Percentiles rank a stretch among this genome's conserved stretches.
Evolutionary conservation across 305 asterid species (phyloP).

Genomic region (Andrographis paniculata): DNA sequence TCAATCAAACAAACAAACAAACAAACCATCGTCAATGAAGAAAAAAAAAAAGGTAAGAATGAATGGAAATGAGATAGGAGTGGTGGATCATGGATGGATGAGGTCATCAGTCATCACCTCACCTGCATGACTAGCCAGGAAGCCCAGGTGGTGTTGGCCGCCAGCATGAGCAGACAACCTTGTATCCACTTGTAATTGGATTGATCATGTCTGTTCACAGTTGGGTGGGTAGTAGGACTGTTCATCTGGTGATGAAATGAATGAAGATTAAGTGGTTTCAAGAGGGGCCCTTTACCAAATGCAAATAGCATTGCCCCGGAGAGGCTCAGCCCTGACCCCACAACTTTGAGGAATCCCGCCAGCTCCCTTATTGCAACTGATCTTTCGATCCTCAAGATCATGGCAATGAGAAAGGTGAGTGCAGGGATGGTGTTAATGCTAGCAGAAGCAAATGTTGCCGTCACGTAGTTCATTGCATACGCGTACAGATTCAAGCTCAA

Average conservation of each 20-base stretch:
- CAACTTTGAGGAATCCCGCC: not conserved
- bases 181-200: slow-evolving; percentile 37
- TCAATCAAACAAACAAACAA: slow-evolving; percentile 1
- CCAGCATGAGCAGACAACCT: slow-evolving; percentile 51
- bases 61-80: too few species aligned
- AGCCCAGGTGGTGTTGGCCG: slow-evolving; percentile 45
- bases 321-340: not conserved
- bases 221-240: not conserved
- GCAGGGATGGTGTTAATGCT: slow-evolving; percentile 51
- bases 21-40: not conserved
- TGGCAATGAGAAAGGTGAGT: slow-evolving; percentile 41
- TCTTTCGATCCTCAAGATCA: slow-evolving; percentile 36
- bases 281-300: not conserved
- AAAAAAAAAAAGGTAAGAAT: too few species aligned
- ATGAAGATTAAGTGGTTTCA: not conserved
- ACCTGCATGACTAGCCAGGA: slow-evolving; percentile 61
- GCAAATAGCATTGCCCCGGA: not conserved
- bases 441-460: slow-evolving; percentile 70
- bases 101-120: too few species aligned
- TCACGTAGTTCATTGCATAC: slow-evolving; percentile 43
- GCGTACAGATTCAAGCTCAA: slow-evolving; percentile 47
- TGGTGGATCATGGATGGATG: not conserved
- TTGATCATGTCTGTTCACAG: slow-evolving; percentile 4
- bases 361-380: not conserved
- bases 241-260: not conserved